phyloP scores from a whole-genome alignment of 1,284 basidiomycete genomes.

The Naganishia cerealis region DNA sequence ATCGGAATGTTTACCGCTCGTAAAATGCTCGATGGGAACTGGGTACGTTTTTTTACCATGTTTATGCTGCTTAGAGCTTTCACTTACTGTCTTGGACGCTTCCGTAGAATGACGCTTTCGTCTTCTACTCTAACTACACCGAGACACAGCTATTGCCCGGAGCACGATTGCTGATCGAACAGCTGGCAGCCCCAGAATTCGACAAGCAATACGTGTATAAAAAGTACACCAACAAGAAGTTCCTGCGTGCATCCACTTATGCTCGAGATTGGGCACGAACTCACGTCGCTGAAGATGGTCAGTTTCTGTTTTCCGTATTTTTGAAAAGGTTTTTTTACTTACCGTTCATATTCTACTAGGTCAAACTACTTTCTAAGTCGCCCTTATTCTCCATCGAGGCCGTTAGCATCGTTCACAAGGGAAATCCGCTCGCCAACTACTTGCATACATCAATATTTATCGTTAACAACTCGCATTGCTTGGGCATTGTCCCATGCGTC shows the following conservation, averaged over 20 bases:
- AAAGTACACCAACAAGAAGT: constrained; percentile 97
- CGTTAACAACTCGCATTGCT: constrained; percentile 20
- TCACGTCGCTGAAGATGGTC: constrained; percentile 26
- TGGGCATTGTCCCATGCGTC: constrained; percentile 12
- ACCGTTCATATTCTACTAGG: neutral
- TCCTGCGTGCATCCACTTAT: constrained; percentile 72
- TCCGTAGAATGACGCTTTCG: constrained; percentile 78
- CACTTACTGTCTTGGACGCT: constrained; percentile 32
- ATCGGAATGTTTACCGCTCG: constrained; percentile 95
- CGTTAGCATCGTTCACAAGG: constrained; percentile 7
- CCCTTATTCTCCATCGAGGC: neutral
- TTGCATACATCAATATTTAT: constrained; percentile 19
- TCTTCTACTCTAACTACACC: constrained; percentile 90
- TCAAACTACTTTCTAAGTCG: constrained; percentile 4
- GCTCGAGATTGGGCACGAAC: constrained; percentile 57
- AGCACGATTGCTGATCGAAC: constrained; percentile 78
- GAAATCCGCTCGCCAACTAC: constrained; percentile 12
- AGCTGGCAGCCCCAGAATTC: constrained; percentile 77
- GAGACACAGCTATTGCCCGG: constrained; percentile 85
- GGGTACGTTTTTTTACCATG: constrained; percentile 66
- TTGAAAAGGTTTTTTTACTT: neutral
- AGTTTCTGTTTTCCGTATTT: neutral
- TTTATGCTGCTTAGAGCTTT: neutral
- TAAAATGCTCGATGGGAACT: constrained; percentile 85
- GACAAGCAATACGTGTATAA: constrained; percentile 84